Evolutionary conservation across 331 rosid species (phyloP), one percentile per base, ranked within the genome.

Genomic region (Telfairia occidentalis): DNA sequence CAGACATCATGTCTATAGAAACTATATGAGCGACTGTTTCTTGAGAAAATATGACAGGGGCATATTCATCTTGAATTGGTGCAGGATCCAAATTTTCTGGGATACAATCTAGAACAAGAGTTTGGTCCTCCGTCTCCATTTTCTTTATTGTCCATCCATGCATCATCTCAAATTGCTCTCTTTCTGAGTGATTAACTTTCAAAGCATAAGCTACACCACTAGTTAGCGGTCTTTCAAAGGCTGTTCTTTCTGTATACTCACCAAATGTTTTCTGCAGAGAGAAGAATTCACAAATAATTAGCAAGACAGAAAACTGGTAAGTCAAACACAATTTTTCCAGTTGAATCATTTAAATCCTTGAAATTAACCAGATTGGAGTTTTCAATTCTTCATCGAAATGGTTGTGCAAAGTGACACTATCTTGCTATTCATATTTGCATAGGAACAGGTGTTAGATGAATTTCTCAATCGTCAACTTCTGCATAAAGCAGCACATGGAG

Each of bases 1-100:
- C 99, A 8, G 99, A 95, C 99, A 95, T 95, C 99, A 95, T 95
- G 86, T 92, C 97, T 55, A 95, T 95, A 23, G 99, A 95, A 78
- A 95, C 99, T 82, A 95, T 91, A 87, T 95, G 99, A 55, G 99
- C 87, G 72, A 95, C 99, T 16, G 99, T 95, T 86, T 90, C 99
- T 86, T 92, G 99, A 80, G 99, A 96, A 87, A 95, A 95, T 82
- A 92, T 92, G 48, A 92, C 99, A 3, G 99, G 99, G 30, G 97
- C 99, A 83, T 95, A 95, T 90, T 95, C 97, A 82, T 90, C 97
- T 78, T 90, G 92, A 85, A 87, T 74, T 50, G 99, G 99, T n/a
- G 97, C 96, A 37, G 92, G 88, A 75, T 90, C 96, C 89, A 92
- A 84, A 63, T 86, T 89, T 80, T 92, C 97, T 8, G 97, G 97